phyloP scores from a whole-genome alignment of 2,329 filamentous ascomycete species.

The Phyllosticta paracitricarpa region DNA sequence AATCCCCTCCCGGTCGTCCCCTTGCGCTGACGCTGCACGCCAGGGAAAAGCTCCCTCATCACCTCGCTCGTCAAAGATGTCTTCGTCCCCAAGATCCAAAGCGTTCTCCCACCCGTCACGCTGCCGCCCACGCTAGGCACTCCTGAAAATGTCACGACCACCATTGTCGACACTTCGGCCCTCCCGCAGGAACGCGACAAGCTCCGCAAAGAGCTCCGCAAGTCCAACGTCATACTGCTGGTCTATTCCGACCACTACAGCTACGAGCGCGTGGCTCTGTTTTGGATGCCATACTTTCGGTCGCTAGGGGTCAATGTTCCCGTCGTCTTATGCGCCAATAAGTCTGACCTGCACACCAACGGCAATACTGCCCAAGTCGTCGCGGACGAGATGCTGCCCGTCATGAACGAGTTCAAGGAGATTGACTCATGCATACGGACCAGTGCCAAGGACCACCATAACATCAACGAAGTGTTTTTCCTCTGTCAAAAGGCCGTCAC shows the following conservation, averaged over 20 bases:
- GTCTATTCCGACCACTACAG: conserved; percentile 99
- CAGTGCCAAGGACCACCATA: conserved; percentile 82
- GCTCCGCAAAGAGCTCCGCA: conserved; percentile 86
- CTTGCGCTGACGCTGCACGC: conserved; percentile 10
- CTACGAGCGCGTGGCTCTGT: conserved; percentile 91
- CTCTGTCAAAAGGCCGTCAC: conserved; percentile 97
- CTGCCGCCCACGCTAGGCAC: conserved; percentile 88
- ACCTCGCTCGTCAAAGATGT: conserved; percentile 94
- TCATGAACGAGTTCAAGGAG: conserved; percentile 98
- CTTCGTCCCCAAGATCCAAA: conserved; percentile 92
- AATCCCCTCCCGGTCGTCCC: neutral
- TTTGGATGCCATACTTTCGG: conserved; percentile 98
- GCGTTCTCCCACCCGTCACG: conserved; percentile 87
- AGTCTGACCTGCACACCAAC: conserved; percentile 74
- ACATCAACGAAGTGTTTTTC: conserved; percentile 92
- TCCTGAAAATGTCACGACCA: conserved; percentile 93
- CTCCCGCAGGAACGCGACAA: conserved; percentile 86
- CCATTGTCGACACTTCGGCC: conserved; percentile 93
- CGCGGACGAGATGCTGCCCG: conserved; percentile 93
- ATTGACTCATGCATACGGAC: conserved; percentile 96
- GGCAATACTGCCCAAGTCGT: conserved; percentile 73
- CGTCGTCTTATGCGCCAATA: conserved; percentile 93
- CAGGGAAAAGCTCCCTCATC: conserved; percentile 50
- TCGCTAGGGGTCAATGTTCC: conserved; percentile 98
- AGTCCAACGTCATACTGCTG: conserved; percentile 91